Conservation (phyloP, 768 basidiomycete species). For the Cubamyces sp. region DNA sequence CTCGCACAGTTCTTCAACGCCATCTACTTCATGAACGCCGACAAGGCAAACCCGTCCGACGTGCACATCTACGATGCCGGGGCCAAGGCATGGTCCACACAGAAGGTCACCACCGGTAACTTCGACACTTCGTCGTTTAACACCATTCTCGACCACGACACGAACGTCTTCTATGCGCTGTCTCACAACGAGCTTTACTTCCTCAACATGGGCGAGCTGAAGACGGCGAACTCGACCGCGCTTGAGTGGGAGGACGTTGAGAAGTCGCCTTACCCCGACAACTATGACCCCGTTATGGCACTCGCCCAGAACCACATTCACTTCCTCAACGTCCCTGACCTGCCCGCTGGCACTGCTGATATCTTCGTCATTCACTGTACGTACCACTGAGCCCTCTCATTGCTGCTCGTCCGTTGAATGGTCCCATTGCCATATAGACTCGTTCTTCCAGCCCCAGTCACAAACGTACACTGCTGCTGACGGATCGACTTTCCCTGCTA, state of each 20-base stretch:
- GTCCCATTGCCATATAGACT: constrained; percentile 46
- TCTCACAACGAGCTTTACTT: constrained; percentile 66
- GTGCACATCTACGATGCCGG: constrained; percentile 83
- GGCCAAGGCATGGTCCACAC: constrained; percentile 78
- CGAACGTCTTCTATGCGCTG: constrained; percentile 84
- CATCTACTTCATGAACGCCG: constrained; percentile 82
- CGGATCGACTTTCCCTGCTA: constrained; percentile 63
- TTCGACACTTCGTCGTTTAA: constrained; percentile 68
- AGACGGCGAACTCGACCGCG: constrained; percentile 57
- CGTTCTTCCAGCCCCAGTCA: constrained; percentile 75
- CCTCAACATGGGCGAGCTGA: constrained; percentile 71
- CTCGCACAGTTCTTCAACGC: constrained; percentile 84
- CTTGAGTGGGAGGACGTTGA: constrained; percentile 69
- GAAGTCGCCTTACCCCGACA: constrained; percentile 51
- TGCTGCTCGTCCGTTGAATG: neutral
- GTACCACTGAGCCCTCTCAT: constrained; percentile 31
- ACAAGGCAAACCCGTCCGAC: constrained; percentile 65
- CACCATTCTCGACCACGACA: constrained; percentile 91
- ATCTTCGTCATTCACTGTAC: constrained; percentile 90
- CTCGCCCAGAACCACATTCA: constrained; percentile 87
- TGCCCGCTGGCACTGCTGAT: constrained; percentile 67
- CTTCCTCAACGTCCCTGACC: constrained; percentile 74
- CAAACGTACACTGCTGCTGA: constrained; percentile 55
- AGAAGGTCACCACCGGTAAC: constrained; percentile 53
- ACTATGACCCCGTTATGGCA: constrained; percentile 76